Evolutionary conservation across 2,329 filamentous ascomycete species (phyloP).

Genomic region (Huntiella savannae): DNA sequence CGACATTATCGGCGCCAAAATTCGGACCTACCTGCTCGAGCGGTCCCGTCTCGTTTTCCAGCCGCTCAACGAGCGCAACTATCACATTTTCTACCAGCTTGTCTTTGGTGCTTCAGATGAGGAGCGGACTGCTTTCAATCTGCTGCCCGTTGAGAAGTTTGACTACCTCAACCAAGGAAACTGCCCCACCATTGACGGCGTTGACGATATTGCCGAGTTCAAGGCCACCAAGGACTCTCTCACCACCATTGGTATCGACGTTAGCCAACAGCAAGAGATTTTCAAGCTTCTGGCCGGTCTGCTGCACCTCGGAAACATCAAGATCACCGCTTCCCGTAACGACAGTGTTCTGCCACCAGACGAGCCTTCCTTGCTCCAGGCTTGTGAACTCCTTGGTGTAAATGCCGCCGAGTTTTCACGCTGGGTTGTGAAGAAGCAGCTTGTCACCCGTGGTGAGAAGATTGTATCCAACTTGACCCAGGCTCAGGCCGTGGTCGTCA

Average conservation of each 20-base stretch:
- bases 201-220: constrained; percentile 92
- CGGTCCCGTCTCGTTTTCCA: constrained; percentile 93
- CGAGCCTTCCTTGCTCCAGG: constrained; percentile 66
- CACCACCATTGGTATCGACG: constrained; percentile 66
- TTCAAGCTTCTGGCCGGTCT: constrained; percentile 82
- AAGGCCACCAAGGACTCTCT: constrained; percentile 72
- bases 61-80: constrained; percentile 91
- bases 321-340: constrained; percentile 76
- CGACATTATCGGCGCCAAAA: constrained; percentile 95
- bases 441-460: constrained; percentile 90
- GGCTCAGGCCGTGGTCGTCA: constrained; percentile 81
- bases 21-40: constrained; percentile 86
- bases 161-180: constrained; percentile 94
- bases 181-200: constrained; percentile 74
- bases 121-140: constrained; percentile 59
- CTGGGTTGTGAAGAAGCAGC: constrained; percentile 98
- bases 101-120: constrained; percentile 76
- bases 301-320: constrained; percentile 87
- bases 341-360: constrained; percentile 67
- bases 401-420: constrained; percentile 74
- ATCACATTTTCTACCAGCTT: constrained; percentile 97
- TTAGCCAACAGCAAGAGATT: constrained; percentile 59
- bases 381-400: constrained; percentile 73
- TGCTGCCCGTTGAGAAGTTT: constrained; percentile 74
- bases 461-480: constrained; percentile 90